phyloP scores from a whole-genome alignment of 78 protist genomes.

The Acrasis kona region DNA sequence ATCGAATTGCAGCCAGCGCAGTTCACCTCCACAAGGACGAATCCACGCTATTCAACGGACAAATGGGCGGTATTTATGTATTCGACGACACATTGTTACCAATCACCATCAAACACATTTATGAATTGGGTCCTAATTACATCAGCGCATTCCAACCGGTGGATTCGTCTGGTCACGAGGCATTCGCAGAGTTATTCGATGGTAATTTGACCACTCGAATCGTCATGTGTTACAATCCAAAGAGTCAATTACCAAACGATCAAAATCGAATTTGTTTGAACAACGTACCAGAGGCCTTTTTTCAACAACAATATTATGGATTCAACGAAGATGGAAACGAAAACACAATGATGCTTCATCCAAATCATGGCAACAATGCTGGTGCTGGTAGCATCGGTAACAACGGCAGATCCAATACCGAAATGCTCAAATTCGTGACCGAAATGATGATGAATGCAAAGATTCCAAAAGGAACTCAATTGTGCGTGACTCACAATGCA shows the following conservation, averaged over 20 bases:
- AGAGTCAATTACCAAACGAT: background rate
- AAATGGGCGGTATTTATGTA: conserved; percentile 26
- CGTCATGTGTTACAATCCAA: background rate
- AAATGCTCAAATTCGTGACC: no score
- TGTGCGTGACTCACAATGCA: background rate
- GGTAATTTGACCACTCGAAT: background rate
- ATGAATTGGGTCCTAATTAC: conserved; percentile 20
- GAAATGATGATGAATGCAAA: background rate
- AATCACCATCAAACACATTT: background rate
- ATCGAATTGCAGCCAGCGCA: background rate
- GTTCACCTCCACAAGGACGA: background rate
- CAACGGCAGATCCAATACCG: no score
- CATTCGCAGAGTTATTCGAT: background rate
- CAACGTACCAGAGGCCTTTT: no score
- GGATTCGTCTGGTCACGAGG: no score
- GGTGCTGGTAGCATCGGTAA: no score
- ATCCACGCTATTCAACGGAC: conserved; percentile 12
- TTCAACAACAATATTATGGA: no score
- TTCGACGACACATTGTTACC: background rate
- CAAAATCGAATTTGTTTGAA: background rate
- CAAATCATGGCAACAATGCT: no score
- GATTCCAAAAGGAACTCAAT: background rate
- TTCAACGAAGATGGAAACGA: no score
- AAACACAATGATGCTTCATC: background rate
- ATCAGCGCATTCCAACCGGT: conserved; percentile 15